Base-by-base conservation (phyloP, 371 early-diverging fungal genomes). In the Batkoa obscura region DNA sequence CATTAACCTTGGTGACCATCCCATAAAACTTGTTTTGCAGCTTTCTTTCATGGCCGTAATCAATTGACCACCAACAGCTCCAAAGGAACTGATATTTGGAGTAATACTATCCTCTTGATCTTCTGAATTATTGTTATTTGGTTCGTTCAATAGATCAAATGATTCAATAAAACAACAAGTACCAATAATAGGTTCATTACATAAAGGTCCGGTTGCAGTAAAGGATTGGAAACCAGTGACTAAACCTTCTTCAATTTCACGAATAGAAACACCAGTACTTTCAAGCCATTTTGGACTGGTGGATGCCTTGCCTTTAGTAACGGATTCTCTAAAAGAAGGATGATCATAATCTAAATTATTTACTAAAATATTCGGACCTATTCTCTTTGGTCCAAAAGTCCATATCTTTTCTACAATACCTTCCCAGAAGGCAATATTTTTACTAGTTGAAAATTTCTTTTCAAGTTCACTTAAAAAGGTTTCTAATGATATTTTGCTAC, bases 151-250 rank as follows among this genome's bases (percentile, higher is more conserved):
- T 57, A 87, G 55, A 46, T 67, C 67, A 50, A 93, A 72, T 23
- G 71, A 69, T 66, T 94, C 84, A 31, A 96, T 64, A 35, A 94
- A 80, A 59, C 84, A 84, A n/a, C 79, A 80, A 2, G 88, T 83
- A 17, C 97, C 97, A 10, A 75, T 72, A 65, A 95, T 65, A 2
- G 97, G 96, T 61, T 98, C 97, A 43, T 79, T 81, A 64, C 96
- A 95, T 45, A 98, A 70, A 2, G 98, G 97, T 0, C 98, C 98
- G 0, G 78, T 68, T 15, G 78, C 65, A 2, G 90, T 85, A 1
- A 90, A 83, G n/a, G 94, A 68, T 67, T 97, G 95, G 77, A 97
- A 98, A 0, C 90, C 97, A 12, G 88, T 80, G n/a, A 75, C 71
- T 17, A 98, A 73, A 57, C 76, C 70, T 67, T 84, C 81, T 47